Evolutionary conservation across 2,329 filamentous ascomycete genomes (phyloP), one percentile per base, ranked within the genome.

Genomic region (Microthyrium microscopicum): DNA sequence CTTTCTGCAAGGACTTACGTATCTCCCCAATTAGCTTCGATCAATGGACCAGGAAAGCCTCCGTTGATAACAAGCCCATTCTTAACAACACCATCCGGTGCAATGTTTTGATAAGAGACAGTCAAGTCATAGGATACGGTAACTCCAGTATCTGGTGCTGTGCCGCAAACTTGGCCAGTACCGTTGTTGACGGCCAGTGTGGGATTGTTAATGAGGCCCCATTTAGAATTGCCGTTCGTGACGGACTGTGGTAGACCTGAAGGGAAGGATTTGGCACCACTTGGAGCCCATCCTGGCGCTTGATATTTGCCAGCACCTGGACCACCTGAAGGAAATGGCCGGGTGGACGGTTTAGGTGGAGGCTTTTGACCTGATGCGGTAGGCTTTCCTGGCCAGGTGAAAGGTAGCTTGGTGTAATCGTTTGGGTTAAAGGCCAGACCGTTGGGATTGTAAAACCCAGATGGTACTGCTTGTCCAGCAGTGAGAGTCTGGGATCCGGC

Each of bases 11-110:
- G 17, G 13, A 41, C 25, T 6, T 40, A 39, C 37, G 33, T 39
- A 33, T 57, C 54, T 15, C 51, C 53, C 48, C 48, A 55, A 37
- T 55, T 54, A 2, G 53, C 53, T 31, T 54, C 50, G 13, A 56
- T 51, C 3, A 40, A 20, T 7, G 53, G 53, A 4, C 53, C 53
- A 5, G 53, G 54, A 26, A 47, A 55, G 33, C 47, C 43, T 0
- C 47, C 50, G 30, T 57, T 56, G 20, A 57, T 42, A 4, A 55
- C 35, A 15, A 56, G 33, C 5, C 45, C 44, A 20, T 44, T 26
- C 39, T 44, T 42, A 9, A 38, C 22, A 19, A 47, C 41, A 4
- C 51, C 51, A 41, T 54, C 51, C 4, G 46, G 49, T 26, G 47
- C 41, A 28, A 43, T 34, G 9, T 20, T 26, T 17, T 13, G 20